Percentiles rank a stretch among this genome's conserved stretches.
These are phyloP conservation scores for Ascochyta lentis DNA, from an alignment of 2,329 filamentous ascomycete genomes.

Conservation along the genomic window DNA sequence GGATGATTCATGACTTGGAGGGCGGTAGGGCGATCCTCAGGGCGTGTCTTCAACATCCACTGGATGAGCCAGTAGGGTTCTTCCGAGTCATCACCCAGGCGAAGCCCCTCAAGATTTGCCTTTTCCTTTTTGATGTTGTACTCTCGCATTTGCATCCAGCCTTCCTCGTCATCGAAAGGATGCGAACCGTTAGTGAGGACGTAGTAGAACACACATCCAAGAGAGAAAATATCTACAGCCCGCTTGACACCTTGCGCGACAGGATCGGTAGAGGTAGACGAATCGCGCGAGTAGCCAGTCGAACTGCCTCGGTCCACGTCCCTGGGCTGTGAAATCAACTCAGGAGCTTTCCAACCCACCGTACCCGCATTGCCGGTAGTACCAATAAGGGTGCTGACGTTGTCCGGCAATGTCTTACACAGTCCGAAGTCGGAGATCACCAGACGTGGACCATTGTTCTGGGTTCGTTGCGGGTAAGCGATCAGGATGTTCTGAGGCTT, in stretches of 20 bases:
- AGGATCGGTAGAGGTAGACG: conserved; percentile 48
- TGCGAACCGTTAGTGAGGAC: conserved; percentile 93
- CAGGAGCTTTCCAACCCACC: conserved; percentile 94
- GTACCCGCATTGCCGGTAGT: conserved; percentile 95
- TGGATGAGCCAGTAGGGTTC: conserved; percentile 88
- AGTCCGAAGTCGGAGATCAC: conserved; percentile 97
- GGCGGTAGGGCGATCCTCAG: conserved; percentile 73
- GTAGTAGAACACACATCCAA: conserved; percentile 98
- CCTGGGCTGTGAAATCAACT: conserved; percentile 73
- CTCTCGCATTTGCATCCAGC: conserved; percentile 84
- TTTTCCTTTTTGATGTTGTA: conserved; percentile 95
- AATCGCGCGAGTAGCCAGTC: conserved; percentile 52
- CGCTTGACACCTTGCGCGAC: conserved; percentile 81
- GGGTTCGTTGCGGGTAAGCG: conserved; percentile 69
- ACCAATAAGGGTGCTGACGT: conserved; percentile 91
- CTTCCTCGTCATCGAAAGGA: conserved; percentile 91
- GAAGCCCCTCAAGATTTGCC: conserved; percentile 73
- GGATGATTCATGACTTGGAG: conserved; percentile 86
- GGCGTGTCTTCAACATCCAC: conserved; percentile 76
- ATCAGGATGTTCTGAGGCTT: conserved; percentile 98
- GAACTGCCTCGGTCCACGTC: conserved; percentile 52
- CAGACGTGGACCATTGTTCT: conserved; percentile 75
- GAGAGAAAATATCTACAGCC: conserved; percentile 95
- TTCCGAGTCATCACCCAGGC: conserved; percentile 81
- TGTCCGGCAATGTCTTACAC: conserved; percentile 94